Evolutionary conservation across 2,329 filamentous ascomycete species (phyloP), one percentile per base, ranked within the genome.

Genomic region (Colletotrichum gigasporum): DNA sequence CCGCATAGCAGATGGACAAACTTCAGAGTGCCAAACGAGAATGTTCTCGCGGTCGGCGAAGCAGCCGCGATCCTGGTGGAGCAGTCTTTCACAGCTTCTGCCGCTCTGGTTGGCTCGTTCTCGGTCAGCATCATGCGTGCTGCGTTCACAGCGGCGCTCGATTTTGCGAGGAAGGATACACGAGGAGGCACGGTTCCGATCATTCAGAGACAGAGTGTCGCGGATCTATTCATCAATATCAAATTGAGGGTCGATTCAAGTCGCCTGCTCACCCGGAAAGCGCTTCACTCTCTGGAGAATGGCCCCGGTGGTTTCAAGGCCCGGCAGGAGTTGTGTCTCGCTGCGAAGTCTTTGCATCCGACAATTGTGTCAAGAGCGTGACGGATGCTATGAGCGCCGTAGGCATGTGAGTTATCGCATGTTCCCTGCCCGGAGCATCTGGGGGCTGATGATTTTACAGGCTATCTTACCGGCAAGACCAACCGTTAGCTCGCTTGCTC

Each of bases 81-180:
- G 14, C 68, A 71, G 18, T 75, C 79, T 1, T 84, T 87, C 56
- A 80, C 80, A 4, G 58, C 66, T 11, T 75, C 69, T 18, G 84
- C 83, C 1, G 79, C 80, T 2, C 74, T 87, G 0, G 84, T 87
- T 0, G 84, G 83, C 2, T 84, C 84, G 2, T 86, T 87, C 80
- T 77, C 77, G 9, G 82, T 84, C 0, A 83, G 83, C 2, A 73
- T 87, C 39, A 85, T 85, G 82, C 78, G 85, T 0, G 79, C 81
- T 0, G 79, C 80, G 0, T 87, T 87, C 66, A 83, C 86, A 12
- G 78, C 78, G 0, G 83, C 83, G 2, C 71, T 87, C 2, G 67
- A 69, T 2, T 87, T 86, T 65, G 82, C 82, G 2, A 84, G 82
- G 67, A 54, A 55, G 0, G 79, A 87, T n/a, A 68, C 71, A 2